Evolutionary conservation across 805 yeast species (phyloP).

Genomic region (Barnettozyma vustinii): DNA sequence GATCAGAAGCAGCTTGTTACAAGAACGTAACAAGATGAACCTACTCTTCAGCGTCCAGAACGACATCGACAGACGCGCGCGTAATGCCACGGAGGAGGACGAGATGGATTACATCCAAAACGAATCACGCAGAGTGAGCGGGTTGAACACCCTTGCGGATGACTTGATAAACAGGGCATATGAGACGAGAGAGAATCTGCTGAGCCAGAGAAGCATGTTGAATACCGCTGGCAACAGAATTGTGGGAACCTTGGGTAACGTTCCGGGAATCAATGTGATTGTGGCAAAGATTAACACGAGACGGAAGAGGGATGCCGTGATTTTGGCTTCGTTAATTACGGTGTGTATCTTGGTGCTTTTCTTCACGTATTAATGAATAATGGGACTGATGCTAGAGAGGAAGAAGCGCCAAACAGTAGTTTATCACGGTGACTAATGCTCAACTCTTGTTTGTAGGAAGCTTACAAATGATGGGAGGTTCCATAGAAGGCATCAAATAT

Average conservation of each 20-base stretch:
- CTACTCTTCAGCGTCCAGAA: conserved; percentile 69
- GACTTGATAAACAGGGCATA: conserved; percentile 76
- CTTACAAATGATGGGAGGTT: neutral
- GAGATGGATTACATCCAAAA: conserved; percentile 73
- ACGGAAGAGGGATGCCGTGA: conserved; percentile 80
- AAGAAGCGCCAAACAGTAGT: neutral
- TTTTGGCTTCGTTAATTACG: conserved; percentile 71
- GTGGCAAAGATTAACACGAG: conserved; percentile 81
- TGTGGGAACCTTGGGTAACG: conserved; percentile 51
- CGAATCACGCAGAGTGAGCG: conserved; percentile 69
- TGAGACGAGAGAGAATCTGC: conserved; percentile 82
- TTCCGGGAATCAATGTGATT: conserved; percentile 80
- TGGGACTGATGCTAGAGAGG: neutral
- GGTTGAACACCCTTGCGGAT: conserved; percentile 73
- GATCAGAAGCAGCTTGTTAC: conserved; percentile 52
- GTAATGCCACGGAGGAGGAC: conserved; percentile 30
- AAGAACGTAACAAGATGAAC: conserved; percentile 73
- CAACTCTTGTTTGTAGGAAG: neutral
- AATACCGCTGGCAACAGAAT: conserved; percentile 60
- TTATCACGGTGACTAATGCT: neutral
- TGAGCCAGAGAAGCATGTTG: conserved; percentile 62
- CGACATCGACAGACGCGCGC: conserved; percentile 68
- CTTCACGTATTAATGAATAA: conserved; percentile 30
- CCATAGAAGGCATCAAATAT: neutral
- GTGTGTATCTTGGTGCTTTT: conserved; percentile 66